Percentiles rank a stretch among this genome's conserved stretches.
phyloP scores from a whole-genome alignment of 257 asterid species.

The Forsythia suspensa region DNA sequence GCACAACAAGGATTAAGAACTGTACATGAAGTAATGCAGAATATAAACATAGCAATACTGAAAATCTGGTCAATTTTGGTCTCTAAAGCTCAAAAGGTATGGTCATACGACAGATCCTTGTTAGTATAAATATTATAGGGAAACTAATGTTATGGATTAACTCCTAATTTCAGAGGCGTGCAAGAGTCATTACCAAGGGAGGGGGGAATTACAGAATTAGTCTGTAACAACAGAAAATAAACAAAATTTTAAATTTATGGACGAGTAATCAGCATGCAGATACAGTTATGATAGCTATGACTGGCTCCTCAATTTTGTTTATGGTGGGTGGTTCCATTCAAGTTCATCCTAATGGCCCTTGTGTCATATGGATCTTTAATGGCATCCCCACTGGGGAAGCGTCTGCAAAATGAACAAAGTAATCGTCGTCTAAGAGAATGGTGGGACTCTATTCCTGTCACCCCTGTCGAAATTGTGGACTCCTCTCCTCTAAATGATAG shows the following conservation, averaged over 20 bases:
- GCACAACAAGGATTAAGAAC: constrained; percentile 78
- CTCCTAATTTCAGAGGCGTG: too few species aligned
- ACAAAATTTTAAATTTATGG: too few species aligned
- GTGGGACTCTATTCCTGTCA: constrained; percentile 92
- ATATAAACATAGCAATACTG: constrained; percentile 56
- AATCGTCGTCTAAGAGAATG: constrained; percentile 74
- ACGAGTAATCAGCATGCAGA: constrained; percentile 56
- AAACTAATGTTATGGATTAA: too few species aligned
- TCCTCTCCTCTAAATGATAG: not conserved
- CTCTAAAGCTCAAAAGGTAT: constrained; percentile 81
- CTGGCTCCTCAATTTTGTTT: constrained; percentile 35
- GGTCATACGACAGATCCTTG: not conserved
- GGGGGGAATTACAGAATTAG: too few species aligned
- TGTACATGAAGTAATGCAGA: constrained; percentile 57
- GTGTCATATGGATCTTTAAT: constrained; percentile 37
- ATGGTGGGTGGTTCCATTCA: constrained; percentile 60
- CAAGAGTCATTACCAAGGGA: too few species aligned
- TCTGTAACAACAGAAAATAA: too few species aligned
- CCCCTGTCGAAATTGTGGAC: constrained; percentile 58
- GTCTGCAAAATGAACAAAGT: constrained; percentile 51
- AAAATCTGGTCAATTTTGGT: constrained; percentile 69
- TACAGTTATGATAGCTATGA: constrained; percentile 50
- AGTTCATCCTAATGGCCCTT: constrained; percentile 46
- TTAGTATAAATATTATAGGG: not conserved
- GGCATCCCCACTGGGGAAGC: constrained; percentile 55